Conservation (phyloP, 164 flowering plant genomes). For the Euptelea pleiosperma region DNA sequence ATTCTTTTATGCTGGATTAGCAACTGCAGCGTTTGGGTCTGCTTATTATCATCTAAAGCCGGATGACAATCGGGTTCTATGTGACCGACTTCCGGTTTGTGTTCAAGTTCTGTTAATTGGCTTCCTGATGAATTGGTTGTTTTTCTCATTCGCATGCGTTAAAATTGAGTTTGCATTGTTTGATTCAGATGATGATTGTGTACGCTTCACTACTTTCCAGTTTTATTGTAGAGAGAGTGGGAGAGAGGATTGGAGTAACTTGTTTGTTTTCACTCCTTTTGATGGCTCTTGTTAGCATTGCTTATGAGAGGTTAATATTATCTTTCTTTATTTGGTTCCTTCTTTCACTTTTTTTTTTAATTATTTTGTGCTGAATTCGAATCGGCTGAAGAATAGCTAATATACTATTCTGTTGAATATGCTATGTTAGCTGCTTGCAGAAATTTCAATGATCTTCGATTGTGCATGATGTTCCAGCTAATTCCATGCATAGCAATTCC, state of each 20-base stretch:
- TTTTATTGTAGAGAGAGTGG: conserved; percentile 43
- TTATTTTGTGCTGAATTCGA: neutral
- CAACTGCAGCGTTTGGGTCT: conserved; percentile 52
- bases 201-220: conserved; percentile 39
- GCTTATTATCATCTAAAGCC: conserved; percentile 67
- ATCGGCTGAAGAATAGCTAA: conserved; percentile 2
- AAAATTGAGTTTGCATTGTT: neutral
- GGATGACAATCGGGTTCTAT: conserved; percentile 41
- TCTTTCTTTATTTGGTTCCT: neutral
- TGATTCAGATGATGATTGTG: conserved; percentile 52
- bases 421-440: conserved; percentile 45
- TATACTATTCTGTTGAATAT: conserved; percentile 19
- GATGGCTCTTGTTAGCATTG: conserved; percentile 28
- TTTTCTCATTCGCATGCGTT: neutral
- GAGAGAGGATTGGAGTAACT: conserved; percentile 34
- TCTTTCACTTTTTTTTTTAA: neutral
- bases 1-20: conserved; percentile 44
- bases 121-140: neutral
- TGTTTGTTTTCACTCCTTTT: conserved; percentile 36
- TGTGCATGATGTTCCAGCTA: conserved; percentile 47
- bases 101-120: neutral
- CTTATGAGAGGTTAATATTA: conserved; percentile 38
- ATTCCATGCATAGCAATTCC: conserved; percentile 46
- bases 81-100: conserved; percentile 55
- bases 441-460: conserved; percentile 48